Evolutionary conservation across 441 rosid genomes (phyloP), one percentile per base, ranked within the genome.

Genomic region (Arabidopsis lyrata): DNA sequence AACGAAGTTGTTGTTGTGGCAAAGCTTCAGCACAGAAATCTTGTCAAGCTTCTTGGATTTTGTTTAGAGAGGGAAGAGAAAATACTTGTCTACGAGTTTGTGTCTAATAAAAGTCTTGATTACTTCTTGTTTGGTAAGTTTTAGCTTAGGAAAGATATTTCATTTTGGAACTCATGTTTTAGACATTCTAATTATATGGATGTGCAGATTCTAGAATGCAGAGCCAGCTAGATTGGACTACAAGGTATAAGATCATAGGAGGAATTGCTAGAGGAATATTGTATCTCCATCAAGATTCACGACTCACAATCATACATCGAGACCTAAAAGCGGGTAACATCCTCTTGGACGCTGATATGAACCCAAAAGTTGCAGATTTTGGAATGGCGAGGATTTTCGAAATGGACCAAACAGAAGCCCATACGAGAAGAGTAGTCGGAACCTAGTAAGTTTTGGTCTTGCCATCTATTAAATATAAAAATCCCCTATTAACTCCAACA

Each of bases 11-110:
- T 81, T 4, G 64, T 88, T 15, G 67, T 86, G 44, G 86, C 90
- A 59, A 81, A 75, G 70, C 90, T 87, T 76, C 88, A 86, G 18
- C 92, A 87, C 63, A 69, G 77, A 57, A 87, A 86, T 72, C 71
- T 88, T 0, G 90, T 84, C 8, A 81, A 76, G 77, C 86, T 84
- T 18, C 66, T 68, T 0, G 92, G 88, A 7, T 86, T 78, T 71
- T 83, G 80, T n/a, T 15, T 83, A 31, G 79, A 84, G 49, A 63
- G 60, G 18, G 75, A 57, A 2, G 92, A 86, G 76, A 88, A 72
- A 68, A 72, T 86, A 67, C 80, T 88, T 16, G 70, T 88, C 68
- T 88, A 83, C 14, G 90, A 88, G 80, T 86, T 68, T 61, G 72
- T 88, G 49, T 80, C 56, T 18, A 58, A 58, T 27, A 58, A 58